Evolutionary conservation across 345 rosid species (phyloP), one percentile per base, ranked within the genome.

Genomic region (Hibiscus trionum): DNA sequence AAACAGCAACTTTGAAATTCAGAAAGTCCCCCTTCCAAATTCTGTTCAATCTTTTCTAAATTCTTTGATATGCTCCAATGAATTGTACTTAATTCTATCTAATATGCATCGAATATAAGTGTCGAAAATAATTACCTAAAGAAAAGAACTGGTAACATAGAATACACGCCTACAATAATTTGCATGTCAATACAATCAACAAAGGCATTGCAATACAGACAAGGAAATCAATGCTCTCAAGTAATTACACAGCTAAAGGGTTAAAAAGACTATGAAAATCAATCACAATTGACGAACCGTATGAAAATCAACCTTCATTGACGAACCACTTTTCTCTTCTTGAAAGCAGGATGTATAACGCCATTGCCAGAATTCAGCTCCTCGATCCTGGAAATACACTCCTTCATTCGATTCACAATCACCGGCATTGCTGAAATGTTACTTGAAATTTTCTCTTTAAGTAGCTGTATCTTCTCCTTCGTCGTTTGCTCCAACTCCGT

Each of bases 291-390:
- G 56, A 52, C 7, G 56, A n/a, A 16, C 56, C 21, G 8, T 16
- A 52, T 52, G n/a, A n/a, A 52, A n/a, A 15, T 15, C 70, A 47
- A 7, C 70, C 24, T 66, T 66, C 70, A 66, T 26, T 26, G 10
- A 15, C 80, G 80, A 80, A 64, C 82, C 60, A 62, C 64, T 77
- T 21, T 77, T 52, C 70, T 77, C 66, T 66, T 84, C 42, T 35
- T 86, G 75, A 87, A 85, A 63, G 82, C 84, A 1, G 88, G 92
- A 81, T 86, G 89, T 72, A 91, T 79, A 74, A 39, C 81, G 65
- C 76, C 81, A 24, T 74, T 76, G 57, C 63, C 55, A 15, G 90
- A 82, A 76, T 81, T 84, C 55, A 88, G 80, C 33, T 82, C 80
- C 75, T 85, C 82, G 3, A 90, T 85, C 71, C 73, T 79, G 50